These are phyloP conservation scores for Colletotrichum sp. DNA, from an alignment of 2,329 filamentous ascomycete species.

Conservation along the genomic window DNA sequence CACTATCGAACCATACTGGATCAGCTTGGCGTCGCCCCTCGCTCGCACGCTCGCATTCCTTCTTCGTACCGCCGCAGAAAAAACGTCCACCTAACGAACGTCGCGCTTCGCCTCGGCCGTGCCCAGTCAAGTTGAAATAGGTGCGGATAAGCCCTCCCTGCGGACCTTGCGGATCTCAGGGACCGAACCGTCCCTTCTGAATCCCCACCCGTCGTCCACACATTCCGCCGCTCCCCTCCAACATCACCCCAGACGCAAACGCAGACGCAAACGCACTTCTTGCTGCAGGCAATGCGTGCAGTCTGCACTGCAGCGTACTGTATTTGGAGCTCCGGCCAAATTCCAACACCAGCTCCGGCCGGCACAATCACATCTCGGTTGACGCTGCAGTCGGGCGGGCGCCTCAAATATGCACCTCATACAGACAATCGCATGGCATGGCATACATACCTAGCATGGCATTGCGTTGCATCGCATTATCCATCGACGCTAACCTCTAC, in stretches of 20 bases:
- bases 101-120: background rate
- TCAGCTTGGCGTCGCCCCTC: background rate
- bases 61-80: background rate
- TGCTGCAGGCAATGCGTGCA: background rate
- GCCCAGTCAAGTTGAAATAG: background rate
- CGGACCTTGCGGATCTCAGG: slow-evolving; percentile 14
- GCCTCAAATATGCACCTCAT: slow-evolving; percentile 11
- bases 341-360: background rate
- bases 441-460: background rate
- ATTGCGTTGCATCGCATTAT: background rate
- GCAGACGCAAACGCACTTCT: background rate
- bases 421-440: slow-evolving; percentile 9
- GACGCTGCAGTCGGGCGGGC: slow-evolving; percentile 6
- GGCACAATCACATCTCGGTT: background rate
- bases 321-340: background rate
- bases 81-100: background rate
- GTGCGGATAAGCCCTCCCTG: background rate
- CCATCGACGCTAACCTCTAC: slow-evolving; percentile 2
- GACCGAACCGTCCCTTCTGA: slow-evolving; percentile 12
- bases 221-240: background rate
- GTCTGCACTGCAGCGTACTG: background rate
- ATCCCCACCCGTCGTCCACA: background rate
- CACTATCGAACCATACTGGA: slow-evolving; percentile 2
- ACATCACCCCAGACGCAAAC: background rate
- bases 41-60: background rate